Evolutionary conservation across 2,329 filamentous ascomycete genomes (phyloP), one percentile per base, ranked within the genome.

Genomic region (Tothia fuscella): DNA sequence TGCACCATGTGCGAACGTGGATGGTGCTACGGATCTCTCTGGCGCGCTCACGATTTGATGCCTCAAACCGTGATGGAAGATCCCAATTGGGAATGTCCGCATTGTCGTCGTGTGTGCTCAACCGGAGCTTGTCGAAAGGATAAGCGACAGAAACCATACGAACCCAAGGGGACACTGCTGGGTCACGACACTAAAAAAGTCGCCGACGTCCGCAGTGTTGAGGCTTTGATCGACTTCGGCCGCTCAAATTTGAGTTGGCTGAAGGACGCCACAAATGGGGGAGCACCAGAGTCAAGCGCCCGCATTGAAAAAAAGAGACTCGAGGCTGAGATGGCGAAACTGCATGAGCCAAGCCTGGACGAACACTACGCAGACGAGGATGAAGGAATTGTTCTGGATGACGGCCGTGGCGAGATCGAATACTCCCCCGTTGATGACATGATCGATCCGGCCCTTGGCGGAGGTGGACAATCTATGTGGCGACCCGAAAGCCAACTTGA

Each of bases 11-110:
- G 91, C 53, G 68, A 72, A 10, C 70, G 82, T 42, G 76, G 75
- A 1, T 98, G 93, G 56, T 96, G 91, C 58, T 98, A 93, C 55
- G 89, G 89, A n/a, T 82, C 82, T 13, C 69, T 98, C 2, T 96
- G 87, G 62, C 73, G 91, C 42, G 88, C 85, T 1, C 94, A 94
- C 54, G 89, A 96, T 57, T 75, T 87, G 56, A 82, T 86, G 73
- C 91, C 91, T 0, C 77, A 89, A 51, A 69, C 76, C 16, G 76
- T 88, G 1, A 80, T 95, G 72, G 79, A 93, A 55, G 72, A 84
- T 48, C 74, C 79, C 48, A 68, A 78, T 36, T 98, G 91, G 89
- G 74, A 81, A 53, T 98, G 91, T 49, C 91, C 91, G 0, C 85
- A 80, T 53, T 98, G 91, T 56, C 68, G 74, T 17, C 78, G 79